Base-by-base conservation (phyloP, 2,329 filamentous ascomycete genomes). In the Metarhizium sp. region DNA sequence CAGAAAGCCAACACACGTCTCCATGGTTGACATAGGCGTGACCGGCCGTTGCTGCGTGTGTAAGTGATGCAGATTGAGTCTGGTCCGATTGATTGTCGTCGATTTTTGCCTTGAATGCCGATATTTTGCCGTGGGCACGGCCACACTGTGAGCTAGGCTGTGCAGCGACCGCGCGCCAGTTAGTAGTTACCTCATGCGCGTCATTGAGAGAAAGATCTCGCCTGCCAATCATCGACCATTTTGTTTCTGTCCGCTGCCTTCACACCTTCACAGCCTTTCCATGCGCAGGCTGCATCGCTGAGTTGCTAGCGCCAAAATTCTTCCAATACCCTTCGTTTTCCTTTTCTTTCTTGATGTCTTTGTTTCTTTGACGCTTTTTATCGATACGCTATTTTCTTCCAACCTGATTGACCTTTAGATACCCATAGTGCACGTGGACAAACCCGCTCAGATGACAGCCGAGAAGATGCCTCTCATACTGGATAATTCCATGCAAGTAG, bases 381-480 rank as follows among this genome's bases (percentile, higher is more conserved):
- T 30, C 14, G 25, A 48, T 48, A 20, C 45, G 30, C 25, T 16
- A 5, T 48, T 30, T 36, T 36, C 18, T 43, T 45, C 3, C 25
- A 11, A 48, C 20, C 51, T 49, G 20, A 30, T 42, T 50, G 34
- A 10, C 6, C 14, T 50, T 18, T 13, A 14, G 50, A 52, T 25
- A 16, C 16, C 20, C 25, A 20, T 38, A 25, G 43, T 18, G 50
- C 30, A 40, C n/a, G 38, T 25, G 34, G 43, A 38, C 30, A 36
- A 53, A 32, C 34, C 38, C 36, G 56, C 45, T 54, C 52, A 56
- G 47, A 73, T 74, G 70, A 65, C 69, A 53, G 64, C 67, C 55
- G 64, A 68, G 60, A 70, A 70, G 61, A 76, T 76, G 72, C 73
- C 75, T 45, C 68, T 77, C 59, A 70, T 73, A 59, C 62, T 73